phyloP scores from a whole-genome alignment of 1,284 basidiomycete species.

The Peniophora sp. region DNA sequence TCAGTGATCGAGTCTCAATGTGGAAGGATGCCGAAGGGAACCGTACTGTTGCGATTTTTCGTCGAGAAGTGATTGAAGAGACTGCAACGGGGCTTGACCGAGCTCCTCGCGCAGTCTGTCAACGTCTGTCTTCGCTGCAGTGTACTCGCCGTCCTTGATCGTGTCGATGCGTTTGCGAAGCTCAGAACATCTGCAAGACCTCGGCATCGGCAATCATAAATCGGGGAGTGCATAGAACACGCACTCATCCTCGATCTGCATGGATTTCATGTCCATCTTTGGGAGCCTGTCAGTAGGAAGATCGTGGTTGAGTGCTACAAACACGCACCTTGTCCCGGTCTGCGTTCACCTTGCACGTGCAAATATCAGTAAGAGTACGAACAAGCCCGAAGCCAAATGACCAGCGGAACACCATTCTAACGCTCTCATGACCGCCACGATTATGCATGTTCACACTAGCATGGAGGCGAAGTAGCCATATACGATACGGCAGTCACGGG shows the following conservation, averaged over 20 bases:
- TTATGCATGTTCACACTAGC: too few relatives aligned
- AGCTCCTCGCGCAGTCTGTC: constrained; percentile 66
- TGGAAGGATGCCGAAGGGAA: neutral
- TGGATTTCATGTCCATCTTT: constrained; percentile 47
- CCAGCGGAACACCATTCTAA: constrained; percentile 1
- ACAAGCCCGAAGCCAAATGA: constrained; percentile 3
- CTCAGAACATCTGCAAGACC: constrained; percentile 43
- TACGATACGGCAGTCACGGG: too few relatives aligned
- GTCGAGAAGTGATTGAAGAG: constrained; percentile 60
- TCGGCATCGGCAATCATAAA: neutral
- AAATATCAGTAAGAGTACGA: constrained; percentile 1
- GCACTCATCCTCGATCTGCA: constrained; percentile 55
- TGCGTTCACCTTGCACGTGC: constrained; percentile 54
- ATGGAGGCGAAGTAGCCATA: too few relatives aligned
- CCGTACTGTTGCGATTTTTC: constrained; percentile 68
- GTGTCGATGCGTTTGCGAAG: constrained; percentile 55
- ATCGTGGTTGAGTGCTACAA: constrained; percentile 1
- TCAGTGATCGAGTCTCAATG: neutral
- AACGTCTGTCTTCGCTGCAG: constrained; percentile 62
- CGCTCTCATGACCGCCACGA: too few relatives aligned
- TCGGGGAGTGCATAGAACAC: constrained; percentile 10
- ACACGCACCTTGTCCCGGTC: constrained; percentile 66
- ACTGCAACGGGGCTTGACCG: constrained; percentile 63
- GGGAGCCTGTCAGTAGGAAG: constrained; percentile 4
- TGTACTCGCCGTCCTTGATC: constrained; percentile 69